Evolutionary conservation across 2,329 filamentous ascomycete species (phyloP), one percentile per base, ranked within the genome.

Genomic region (Gnomoniopsis sp.): DNA sequence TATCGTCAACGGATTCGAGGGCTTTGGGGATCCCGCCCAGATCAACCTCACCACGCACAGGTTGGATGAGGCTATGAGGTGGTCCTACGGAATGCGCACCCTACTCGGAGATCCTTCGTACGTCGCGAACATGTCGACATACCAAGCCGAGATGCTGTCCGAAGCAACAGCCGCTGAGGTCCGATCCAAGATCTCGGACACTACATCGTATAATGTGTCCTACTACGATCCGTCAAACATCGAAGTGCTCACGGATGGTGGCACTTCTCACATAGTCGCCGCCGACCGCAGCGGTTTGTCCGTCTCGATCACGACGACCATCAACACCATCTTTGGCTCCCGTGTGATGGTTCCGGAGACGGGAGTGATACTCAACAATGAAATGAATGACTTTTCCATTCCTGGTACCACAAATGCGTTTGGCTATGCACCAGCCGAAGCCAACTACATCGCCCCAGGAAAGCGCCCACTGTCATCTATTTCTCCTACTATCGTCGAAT

Each of bases 401-500:
- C 90, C 91, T 0, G 84, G 83, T 34, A 74, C 78, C 0, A 82
- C 79, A 47, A 93, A 95, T 66, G 83, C 82, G 0, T 96, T 95
- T 66, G 91, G 90, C 14, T 96, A 88, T 69, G 79, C 88, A 17
- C 89, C 91, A 0, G 88, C 84, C 8, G 83, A 86, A 1, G 81
- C 85, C 30, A 96, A 96, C 76, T 96, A 83, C 67, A 81, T 95
- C 67, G 80, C 82, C 0, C 89, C 91, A 0, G 86, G 87, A 15
- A 96, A 96, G 74, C 81, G 91, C 0, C 90, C 91, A 0, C 77
- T 96, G 4, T 91, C 88, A 0, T 91, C 87, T 52, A 93, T 93
- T 62, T 84, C 87, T 0, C 89, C 90, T 0, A 81, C 86, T 15
- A 64, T 67, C 56, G 59, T 64, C 47, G 65, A 68, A 58, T 58